Conservation (phyloP, 306 rosid species). For the Dryas drummondii region DNA sequence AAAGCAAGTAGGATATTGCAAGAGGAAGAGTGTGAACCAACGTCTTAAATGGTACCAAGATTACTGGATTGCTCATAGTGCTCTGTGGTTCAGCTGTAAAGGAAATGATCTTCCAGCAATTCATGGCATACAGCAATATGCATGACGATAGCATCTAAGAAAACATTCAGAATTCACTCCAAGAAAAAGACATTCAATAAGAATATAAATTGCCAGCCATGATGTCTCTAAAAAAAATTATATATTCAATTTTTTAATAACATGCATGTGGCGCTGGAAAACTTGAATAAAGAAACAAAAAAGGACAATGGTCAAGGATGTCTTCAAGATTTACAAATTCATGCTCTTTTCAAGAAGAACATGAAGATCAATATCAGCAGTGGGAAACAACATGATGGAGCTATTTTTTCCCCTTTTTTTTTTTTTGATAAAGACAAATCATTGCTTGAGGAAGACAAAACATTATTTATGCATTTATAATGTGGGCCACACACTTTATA, state of each 20-base stretch:
- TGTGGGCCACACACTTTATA: not conserved
- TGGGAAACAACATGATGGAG: too few relatives aligned
- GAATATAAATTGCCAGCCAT: not conserved
- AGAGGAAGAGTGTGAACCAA: slow-evolving; percentile 60
- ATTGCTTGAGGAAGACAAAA: not conserved
- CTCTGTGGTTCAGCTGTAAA: slow-evolving; percentile 48
- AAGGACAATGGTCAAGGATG: not conserved
- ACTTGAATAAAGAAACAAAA: not conserved
- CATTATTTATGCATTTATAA: not conserved
- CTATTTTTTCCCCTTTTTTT: not conserved
- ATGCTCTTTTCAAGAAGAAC: not conserved
- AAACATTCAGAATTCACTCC: slow-evolving; percentile 2
- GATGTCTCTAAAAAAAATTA: not conserved
- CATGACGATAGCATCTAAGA: slow-evolving; percentile 49
- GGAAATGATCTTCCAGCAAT: slow-evolving; percentile 52
- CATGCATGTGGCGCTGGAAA: not conserved
- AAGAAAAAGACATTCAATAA: not conserved
- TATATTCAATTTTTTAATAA: not conserved
- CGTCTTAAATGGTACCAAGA: slow-evolving; percentile 44
- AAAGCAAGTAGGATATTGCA: slow-evolving; percentile 56
- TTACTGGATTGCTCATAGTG: slow-evolving; percentile 38
- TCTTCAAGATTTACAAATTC: not conserved
- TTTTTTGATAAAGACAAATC: not conserved
- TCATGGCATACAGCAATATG: slow-evolving; percentile 53
- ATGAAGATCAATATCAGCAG: not conserved